phyloP scores from a whole-genome alignment of 768 basidiomycete species.

The Suillus spraguei region DNA sequence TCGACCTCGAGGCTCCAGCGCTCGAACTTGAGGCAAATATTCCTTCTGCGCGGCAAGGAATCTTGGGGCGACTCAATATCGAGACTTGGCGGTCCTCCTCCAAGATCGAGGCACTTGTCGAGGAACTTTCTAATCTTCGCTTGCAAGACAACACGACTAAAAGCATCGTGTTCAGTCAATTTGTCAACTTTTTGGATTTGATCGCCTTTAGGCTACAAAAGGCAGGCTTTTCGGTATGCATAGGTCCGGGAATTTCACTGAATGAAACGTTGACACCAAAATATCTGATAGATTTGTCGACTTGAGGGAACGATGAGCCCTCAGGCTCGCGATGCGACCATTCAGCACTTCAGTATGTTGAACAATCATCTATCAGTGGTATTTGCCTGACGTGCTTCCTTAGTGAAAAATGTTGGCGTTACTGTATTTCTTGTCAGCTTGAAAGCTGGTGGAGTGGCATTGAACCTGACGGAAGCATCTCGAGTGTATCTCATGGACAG shows the following conservation, averaged over 20 bases:
- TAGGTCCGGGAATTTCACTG: not conserved
- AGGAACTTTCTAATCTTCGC: slow-evolving; percentile 87
- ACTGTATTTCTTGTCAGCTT: slow-evolving; percentile 97
- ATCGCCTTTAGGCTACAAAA: slow-evolving; percentile 91
- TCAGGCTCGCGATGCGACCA: slow-evolving; percentile 91
- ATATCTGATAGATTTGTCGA: slow-evolving; percentile 71
- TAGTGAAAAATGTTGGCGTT: slow-evolving; percentile 90
- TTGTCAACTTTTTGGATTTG: slow-evolving; percentile 90
- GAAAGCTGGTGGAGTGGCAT: slow-evolving; percentile 93
- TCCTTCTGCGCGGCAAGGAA: slow-evolving; percentile 73
- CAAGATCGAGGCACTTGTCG: slow-evolving; percentile 95
- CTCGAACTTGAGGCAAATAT: slow-evolving; percentile 74
- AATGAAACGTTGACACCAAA: slow-evolving; percentile 13
- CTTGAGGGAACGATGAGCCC: slow-evolving; percentile 98
- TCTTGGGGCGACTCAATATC: slow-evolving; percentile 87
- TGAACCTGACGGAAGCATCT: slow-evolving; percentile 89
- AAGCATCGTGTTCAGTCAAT: slow-evolving; percentile 96
- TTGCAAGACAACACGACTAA: slow-evolving; percentile 89
- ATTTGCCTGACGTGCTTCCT: slow-evolving; percentile 1
- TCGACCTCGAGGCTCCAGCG: slow-evolving; percentile 94
- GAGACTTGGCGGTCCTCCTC: slow-evolving; percentile 94
- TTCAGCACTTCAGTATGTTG: slow-evolving; percentile 86
- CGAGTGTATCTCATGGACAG: slow-evolving; percentile 97
- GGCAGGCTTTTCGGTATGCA: slow-evolving; percentile 80
- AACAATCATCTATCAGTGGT: not conserved